Evolutionary conservation across 257 asterid species (phyloP), one percentile per base, ranked within the genome.

Genomic region (Petrea volubilis): DNA sequence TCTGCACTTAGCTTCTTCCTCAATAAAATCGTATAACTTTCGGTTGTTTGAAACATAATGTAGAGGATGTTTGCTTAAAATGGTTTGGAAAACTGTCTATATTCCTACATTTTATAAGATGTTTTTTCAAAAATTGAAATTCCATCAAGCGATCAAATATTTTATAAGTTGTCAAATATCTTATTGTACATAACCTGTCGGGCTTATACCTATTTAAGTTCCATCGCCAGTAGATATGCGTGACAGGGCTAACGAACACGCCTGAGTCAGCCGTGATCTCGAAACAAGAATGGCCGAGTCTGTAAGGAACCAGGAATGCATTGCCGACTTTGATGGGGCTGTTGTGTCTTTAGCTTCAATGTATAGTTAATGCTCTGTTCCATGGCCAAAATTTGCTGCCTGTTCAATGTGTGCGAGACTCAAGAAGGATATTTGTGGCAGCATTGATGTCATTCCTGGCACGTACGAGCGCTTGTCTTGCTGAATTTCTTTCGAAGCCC

Each of bases 351-450:
- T 38, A 38, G 43, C 43, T 3, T 38, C 43, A 38, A 38, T 4
- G 10, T 38, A 8, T 1, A 38, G 11, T 38, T 2, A 38, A 38
- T 7, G 43, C 5, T 7, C 6, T 3, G 5, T 5, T 38, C 9
- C 1, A 4, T 5, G 1, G 43, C 7, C 7, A 33, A 3, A 33
- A 38, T 38, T 7, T 38, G 9, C 43, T 38, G 43, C 18, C 49
- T 6, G 68, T 68, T 83, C 71, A 81, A 75, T 74, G 90, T 6
- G 79, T 38, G 63, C 85, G 93, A 3, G 99, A 81, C 81, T 90
- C 99, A 0, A 95, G 96, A 36, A 95, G 99, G 84, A 90, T 77
- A 68, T 87, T 95, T 55, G 99, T 95, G 75, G 99, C 99, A 31
- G 87, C 87, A 77, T 87, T 90, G 47, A 92, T 23, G 67, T 95